These are phyloP conservation scores for Suhomyces bolitotheri DNA, from an alignment of 1,139 yeast genomes.

Conservation along the genomic window DNA sequence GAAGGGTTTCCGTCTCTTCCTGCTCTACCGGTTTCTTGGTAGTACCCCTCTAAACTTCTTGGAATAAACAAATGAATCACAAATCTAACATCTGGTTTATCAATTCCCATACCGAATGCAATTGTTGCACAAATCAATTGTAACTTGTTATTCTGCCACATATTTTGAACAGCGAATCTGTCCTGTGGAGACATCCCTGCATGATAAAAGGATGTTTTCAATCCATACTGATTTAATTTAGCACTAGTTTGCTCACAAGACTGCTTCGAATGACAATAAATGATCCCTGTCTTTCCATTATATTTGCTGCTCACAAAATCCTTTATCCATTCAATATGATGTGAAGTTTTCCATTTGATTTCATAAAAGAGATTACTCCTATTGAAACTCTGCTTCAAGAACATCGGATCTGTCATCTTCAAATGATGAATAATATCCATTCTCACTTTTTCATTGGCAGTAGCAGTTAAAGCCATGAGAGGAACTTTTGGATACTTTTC, in stretches of 20 bases:
- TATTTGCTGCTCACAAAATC: constrained; percentile 55
- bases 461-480: constrained; percentile 94
- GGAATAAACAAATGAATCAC: constrained; percentile 92
- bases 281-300: constrained; percentile 73
- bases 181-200: constrained; percentile 90
- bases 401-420: constrained; percentile 54
- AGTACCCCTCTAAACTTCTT: constrained; percentile 88
- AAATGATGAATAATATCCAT: constrained; percentile 81
- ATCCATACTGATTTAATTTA: constrained; percentile 58
- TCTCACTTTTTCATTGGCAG: constrained; percentile 91
- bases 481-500: constrained; percentile 76
- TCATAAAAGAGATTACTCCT: constrained; percentile 83
- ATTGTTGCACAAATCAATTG: constrained; percentile 93
- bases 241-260: constrained; percentile 83
- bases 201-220: constrained; percentile 77
- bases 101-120: constrained; percentile 99
- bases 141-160: constrained; percentile 75
- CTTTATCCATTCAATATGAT: constrained; percentile 61
- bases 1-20: constrained; percentile 90
- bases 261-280: constrained; percentile 88
- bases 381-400: constrained; percentile 80
- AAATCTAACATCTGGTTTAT: constrained; percentile 90
- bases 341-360: constrained; percentile 62
- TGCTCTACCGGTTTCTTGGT: constrained; percentile 98
- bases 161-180: constrained; percentile 64